Evolutionary conservation across 1,139 yeast species (phyloP), one percentile per base, ranked within the genome.

Genomic region (Debaryomyces sp.): DNA sequence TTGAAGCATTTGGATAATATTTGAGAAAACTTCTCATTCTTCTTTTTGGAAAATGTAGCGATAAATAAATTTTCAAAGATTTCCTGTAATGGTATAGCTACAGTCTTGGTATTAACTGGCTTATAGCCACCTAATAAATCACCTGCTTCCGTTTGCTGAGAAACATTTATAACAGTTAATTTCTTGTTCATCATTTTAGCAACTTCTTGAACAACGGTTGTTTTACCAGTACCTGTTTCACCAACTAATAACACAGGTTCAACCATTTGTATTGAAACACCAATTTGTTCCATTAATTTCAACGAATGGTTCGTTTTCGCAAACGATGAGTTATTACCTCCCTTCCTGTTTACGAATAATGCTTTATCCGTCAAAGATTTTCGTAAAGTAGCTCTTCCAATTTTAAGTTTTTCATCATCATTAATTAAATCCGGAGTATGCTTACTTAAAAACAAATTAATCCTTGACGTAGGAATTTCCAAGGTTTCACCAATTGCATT

Each of bases 191-290:
- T 69, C 58, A 87, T 67, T 55, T 85, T 82, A 1, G 99, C 96
- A 49, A 94, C 74, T 60, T 92, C 92, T 70, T 95, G 99, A 7
- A 95, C 96, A 10, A 92, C 91, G 0, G 99, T 92, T 1, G 99
- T 95, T 63, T 95, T 95, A 75, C 99, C 99, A 0, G 99, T 94
- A 76, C 99, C 99, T 0, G 99, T 94, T 71, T 95, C 99, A 70
- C 99, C 99, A 15, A 94, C 98, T 22, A 95, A 74, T 41, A 95
- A 70, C 0, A 90, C 78, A 0, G 99, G 98, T 61, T 95, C 99
- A 13, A 80, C 73, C 87, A 89, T 83, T 48, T 86, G 81, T 22
- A 89, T 78, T 1, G 94, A 83, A 17, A 89, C 94, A 39, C 92
- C 89, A 33, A 95, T 82, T 64, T 91, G 95, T 66, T 95, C 99